These are phyloP conservation scores for Daldinia concentrica DNA, from an alignment of 495 filamentous ascomycete genomes.

Conservation along the genomic window DNA sequence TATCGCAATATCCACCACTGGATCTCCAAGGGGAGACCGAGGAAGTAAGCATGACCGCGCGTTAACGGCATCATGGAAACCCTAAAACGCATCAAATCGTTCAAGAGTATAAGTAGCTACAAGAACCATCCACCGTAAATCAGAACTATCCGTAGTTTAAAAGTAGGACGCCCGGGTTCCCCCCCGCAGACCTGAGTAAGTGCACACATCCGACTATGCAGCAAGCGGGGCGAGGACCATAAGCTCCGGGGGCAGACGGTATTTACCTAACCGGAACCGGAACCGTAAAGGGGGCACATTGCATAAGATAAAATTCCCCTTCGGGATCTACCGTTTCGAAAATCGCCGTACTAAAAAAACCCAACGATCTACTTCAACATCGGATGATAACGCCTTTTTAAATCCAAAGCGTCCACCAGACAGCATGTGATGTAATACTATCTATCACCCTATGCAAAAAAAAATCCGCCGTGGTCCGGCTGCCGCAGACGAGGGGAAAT, in stretches of 20 bases:
- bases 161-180: conserved; percentile 23
- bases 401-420: not conserved
- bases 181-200: conserved; percentile 30
- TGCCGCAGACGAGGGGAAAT: not conserved
- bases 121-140: not conserved
- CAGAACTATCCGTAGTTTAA: conserved; percentile 5
- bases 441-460: not conserved
- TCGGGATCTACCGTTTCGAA: conserved; percentile 34
- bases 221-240: conserved; percentile 28
- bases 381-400: conserved; percentile 6
- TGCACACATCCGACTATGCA: conserved; percentile 19
- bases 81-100: not conserved
- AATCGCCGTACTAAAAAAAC: not conserved
- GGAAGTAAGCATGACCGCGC: conserved; percentile 7
- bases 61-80: conserved; percentile 11
- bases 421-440: not conserved
- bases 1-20: conserved; percentile 38
- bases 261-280: not conserved
- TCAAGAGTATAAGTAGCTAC: not conserved
- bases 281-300: not conserved
- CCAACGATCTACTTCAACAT: conserved; percentile 8
- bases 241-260: conserved; percentile 16
- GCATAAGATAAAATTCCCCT: conserved; percentile 16
- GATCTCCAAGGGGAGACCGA: conserved; percentile 30
- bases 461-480: not conserved